Conservation (phyloP, 305 asterid species). For the Fraxinus velutina region DNA sequence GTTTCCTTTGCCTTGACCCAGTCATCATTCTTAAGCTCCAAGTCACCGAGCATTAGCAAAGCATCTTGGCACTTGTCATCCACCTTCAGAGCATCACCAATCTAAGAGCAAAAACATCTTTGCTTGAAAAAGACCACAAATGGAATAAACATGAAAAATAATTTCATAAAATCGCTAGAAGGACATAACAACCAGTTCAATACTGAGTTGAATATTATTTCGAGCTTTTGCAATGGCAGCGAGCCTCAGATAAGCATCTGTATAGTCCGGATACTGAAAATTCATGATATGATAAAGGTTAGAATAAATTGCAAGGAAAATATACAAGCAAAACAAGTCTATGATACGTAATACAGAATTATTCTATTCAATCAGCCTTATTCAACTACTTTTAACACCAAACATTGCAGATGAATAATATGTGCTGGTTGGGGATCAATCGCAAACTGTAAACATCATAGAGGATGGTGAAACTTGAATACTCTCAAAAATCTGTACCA, state of each 20-base stretch:
- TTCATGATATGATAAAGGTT: conserved; percentile 27
- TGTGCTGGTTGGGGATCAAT: background rate
- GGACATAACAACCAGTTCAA: conserved; percentile 71
- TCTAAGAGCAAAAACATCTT: conserved; percentile 46
- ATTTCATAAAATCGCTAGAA: conserved; percentile 15
- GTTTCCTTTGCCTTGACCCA: conserved; percentile 99
- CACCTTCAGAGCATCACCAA: conserved; percentile 79
- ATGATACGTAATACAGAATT: conserved; percentile 16
- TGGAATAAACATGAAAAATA: conserved; percentile 8
- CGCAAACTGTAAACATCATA: background rate
- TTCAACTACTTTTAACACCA: conserved; percentile 6
- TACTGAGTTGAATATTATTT: conserved; percentile 72
- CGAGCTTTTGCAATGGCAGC: conserved; percentile 94
- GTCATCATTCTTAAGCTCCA: conserved; percentile 98
- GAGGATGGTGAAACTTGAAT: background rate
- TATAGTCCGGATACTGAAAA: conserved; percentile 82
- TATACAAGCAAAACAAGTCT: conserved; percentile 2
- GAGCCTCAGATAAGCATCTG: conserved; percentile 92
- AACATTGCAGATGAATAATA: background rate
- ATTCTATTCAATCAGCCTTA: background rate
- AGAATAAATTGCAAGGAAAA: conserved; percentile 23
- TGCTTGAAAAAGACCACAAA: conserved; percentile 3
- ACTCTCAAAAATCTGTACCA: background rate
- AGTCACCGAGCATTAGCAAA: conserved; percentile 90
- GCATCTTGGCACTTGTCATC: conserved; percentile 91